A percentile compares a stretch with the other conserved stretches of the same genome.
Conservation (phyloP, 2,329 filamentous ascomycete genomes). For the Talaromyces sp. region DNA sequence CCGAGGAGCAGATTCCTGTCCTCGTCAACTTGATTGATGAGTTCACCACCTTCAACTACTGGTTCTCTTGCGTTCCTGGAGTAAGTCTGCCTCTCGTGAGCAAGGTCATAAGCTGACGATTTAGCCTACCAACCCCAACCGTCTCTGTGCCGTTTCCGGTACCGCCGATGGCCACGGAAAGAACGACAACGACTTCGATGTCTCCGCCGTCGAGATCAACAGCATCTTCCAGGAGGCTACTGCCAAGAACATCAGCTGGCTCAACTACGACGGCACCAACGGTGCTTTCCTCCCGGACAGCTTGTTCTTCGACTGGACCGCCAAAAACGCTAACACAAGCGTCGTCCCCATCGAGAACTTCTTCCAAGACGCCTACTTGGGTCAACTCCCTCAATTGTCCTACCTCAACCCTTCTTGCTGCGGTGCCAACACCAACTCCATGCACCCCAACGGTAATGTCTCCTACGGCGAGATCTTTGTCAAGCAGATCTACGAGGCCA, state of each 20-base stretch:
- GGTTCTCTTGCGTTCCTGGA: conserved; percentile 44
- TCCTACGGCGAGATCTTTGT: conserved; percentile 36
- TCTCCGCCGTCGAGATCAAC: conserved; percentile 29
- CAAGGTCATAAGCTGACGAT: not conserved
- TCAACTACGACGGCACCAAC: conserved; percentile 36
- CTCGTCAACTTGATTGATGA: conserved; percentile 41
- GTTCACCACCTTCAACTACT: conserved; percentile 46
- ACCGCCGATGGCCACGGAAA: conserved; percentile 33
- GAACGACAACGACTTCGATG: conserved; percentile 31
- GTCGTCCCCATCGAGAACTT: conserved; percentile 32
- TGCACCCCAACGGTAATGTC: conserved; percentile 33
- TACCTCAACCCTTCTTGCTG: conserved; percentile 43
- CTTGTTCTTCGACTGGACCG: conserved; percentile 36
- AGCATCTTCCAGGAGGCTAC: conserved; percentile 42
- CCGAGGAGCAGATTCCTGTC: conserved; percentile 43
- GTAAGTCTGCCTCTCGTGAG: conserved; percentile 28
- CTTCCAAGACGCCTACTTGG: conserved; percentile 33
- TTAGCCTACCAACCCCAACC: conserved; percentile 47
- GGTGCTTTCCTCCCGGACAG: conserved; percentile 30
- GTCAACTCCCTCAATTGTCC: conserved; percentile 33
- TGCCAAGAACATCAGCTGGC: conserved; percentile 34
- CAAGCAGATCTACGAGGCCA: conserved; percentile 37
- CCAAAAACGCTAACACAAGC: conserved; percentile 27
- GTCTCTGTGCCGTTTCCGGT: conserved; percentile 30
- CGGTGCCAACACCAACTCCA: conserved; percentile 33